phyloP scores from a whole-genome alignment of 495 filamentous ascomycete species.

The Thozetella sp. region DNA sequence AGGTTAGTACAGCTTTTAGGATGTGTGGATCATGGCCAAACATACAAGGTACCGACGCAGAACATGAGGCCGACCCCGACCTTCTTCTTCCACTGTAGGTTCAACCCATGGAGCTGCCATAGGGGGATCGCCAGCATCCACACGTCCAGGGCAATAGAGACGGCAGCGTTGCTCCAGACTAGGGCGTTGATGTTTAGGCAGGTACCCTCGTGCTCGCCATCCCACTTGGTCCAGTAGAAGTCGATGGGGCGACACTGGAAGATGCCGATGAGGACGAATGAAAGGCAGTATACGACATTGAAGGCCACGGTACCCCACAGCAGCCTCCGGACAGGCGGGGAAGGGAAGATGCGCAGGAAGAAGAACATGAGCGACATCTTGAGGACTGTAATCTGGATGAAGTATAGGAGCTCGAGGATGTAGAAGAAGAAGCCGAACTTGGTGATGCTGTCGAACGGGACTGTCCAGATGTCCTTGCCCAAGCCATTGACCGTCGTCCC shows the following conservation, averaged over 20 bases:
- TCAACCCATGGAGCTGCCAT: conserved; percentile 38
- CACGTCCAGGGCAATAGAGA: conserved; percentile 57
- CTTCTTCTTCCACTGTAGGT: conserved; percentile 47
- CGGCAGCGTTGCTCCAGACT: conserved; percentile 41
- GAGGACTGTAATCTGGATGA: conserved; percentile 25
- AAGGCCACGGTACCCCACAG: conserved; percentile 22
- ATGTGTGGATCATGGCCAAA: conserved; percentile 12
- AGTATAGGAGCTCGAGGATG: conserved; percentile 25
- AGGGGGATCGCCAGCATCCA: conserved; percentile 55
- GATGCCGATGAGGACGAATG: conserved; percentile 12
- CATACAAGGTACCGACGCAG: conserved; percentile 54
- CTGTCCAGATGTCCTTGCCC: conserved; percentile 33
- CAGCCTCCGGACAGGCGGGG: conserved; percentile 9
- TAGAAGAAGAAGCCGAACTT: conserved; percentile 18
- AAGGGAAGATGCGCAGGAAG: conserved; percentile 31
- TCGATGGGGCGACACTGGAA: conserved; percentile 30
- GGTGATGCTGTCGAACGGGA: conserved; percentile 21
- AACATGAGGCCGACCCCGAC: conserved; percentile 53
- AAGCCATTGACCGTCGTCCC: conserved; percentile 22
- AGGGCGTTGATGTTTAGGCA: conserved; percentile 19
- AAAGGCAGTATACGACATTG: conserved; percentile 11
- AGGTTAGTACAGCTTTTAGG: not conserved
- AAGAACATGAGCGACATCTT: conserved; percentile 47
- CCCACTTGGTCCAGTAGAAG: conserved; percentile 28
- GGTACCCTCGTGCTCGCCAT: conserved; percentile 16